These are phyloP conservation scores for Dipodascus albidus DNA, from an alignment of 805 yeast species.

Conservation along the genomic window DNA sequence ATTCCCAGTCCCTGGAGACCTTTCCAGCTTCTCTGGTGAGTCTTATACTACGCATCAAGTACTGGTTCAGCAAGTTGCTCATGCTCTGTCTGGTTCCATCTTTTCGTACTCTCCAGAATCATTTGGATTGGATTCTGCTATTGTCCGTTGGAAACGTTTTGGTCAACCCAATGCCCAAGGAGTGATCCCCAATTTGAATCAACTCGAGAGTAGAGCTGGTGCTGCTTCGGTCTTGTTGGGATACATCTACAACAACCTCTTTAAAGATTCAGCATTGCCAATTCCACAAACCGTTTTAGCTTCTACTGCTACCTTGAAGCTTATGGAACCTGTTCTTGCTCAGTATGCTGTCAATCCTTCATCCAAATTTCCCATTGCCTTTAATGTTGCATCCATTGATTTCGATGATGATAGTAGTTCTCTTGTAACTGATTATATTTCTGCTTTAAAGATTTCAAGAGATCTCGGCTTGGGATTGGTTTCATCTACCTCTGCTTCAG, in stretches of 20 bases:
- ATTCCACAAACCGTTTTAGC: conserved; percentile 34
- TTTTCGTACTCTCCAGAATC: conserved; percentile 57
- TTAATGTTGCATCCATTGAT: conserved; percentile 69
- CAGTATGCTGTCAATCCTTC: conserved; percentile 23
- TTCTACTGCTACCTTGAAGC: conserved; percentile 56
- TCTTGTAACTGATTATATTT: conserved; percentile 51
- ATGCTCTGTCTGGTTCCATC: conserved; percentile 24
- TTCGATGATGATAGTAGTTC: conserved; percentile 43
- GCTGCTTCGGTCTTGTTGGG: conserved; percentile 76
- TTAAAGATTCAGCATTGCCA: conserved; percentile 16
- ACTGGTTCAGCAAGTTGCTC: conserved; percentile 24
- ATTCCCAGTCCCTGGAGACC: conserved; percentile 14
- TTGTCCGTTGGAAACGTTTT: conserved; percentile 47
- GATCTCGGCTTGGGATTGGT: conserved; percentile 55
- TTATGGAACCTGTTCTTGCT: conserved; percentile 52
- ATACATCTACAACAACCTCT: conserved; percentile 31
- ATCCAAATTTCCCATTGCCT: conserved; percentile 45
- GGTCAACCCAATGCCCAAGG: conserved; percentile 42
- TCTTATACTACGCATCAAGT: conserved; percentile 18
- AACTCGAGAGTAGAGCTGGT: conserved; percentile 63
- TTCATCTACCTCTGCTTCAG: conserved; percentile 50
- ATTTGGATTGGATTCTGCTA: conserved; percentile 46
- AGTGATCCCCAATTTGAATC: conserved; percentile 48
- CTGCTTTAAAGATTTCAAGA: conserved; percentile 52
- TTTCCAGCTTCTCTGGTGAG: conserved; percentile 13